A percentile compares a stretch with the other conserved stretches of the same genome.
Conservation (phyloP, 345 rosid species). For the Raphanus sativus region DNA sequence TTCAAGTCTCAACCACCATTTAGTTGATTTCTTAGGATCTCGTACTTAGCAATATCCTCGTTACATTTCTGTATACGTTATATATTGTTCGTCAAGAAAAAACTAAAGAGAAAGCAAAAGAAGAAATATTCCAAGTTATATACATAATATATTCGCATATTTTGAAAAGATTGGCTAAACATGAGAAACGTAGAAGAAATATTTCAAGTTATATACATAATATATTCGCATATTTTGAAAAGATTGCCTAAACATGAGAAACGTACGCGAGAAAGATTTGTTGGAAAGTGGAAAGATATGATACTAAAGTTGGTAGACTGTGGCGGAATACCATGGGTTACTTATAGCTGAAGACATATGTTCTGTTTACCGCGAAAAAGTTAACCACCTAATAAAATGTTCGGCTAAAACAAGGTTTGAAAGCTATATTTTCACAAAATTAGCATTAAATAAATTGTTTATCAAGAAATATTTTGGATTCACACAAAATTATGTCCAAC, state of each 20-base stretch:
- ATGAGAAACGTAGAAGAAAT: neutral
- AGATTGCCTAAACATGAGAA: neutral
- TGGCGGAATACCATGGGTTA: conserved; percentile 20
- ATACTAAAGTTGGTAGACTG: conserved; percentile 23
- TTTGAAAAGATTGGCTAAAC: conserved; percentile 5
- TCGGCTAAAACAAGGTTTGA: neutral
- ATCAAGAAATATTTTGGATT: neutral
- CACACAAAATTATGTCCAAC: neutral
- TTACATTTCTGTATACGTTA: neutral
- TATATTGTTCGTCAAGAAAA: neutral
- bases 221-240: conserved; percentile 5
- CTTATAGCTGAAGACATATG: conserved; percentile 24
- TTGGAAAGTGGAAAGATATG: conserved; percentile 1
- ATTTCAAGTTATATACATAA: neutral
- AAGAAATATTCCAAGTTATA: neutral
- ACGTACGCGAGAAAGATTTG: conserved; percentile 10
- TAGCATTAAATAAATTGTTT: neutral
- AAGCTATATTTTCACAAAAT: neutral
- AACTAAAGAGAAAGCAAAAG: neutral
- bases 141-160: neutral
- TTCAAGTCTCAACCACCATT: conserved; percentile 16
- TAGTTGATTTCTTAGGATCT: neutral
- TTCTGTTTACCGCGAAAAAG: neutral
- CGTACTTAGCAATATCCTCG: neutral
- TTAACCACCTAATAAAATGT: neutral